A percentile compares a stretch with the other conserved stretches of the same genome.
These are phyloP conservation scores for Nannochloropsis gaditana DNA, from an alignment of 108 stramenopile genomes.

Conservation along the genomic window DNA sequence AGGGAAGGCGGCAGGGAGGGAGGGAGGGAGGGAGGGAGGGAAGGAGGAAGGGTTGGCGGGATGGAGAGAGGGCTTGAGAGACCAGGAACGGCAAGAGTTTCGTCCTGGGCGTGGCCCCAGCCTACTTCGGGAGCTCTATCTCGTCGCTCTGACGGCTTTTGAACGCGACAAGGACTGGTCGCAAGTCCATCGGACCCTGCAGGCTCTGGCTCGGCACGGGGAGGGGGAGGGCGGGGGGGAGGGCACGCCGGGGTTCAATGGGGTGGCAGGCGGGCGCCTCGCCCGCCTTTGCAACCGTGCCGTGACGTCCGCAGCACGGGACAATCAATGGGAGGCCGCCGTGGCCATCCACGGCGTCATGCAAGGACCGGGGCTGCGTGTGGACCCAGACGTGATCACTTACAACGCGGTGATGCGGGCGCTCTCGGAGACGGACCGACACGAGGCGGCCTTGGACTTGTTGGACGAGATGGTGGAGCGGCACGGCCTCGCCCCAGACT, in stretches of 20 bases:
- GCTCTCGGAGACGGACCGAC: background rate
- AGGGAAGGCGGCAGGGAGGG: background rate
- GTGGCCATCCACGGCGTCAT: background rate
- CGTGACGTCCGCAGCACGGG: background rate
- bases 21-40: background rate
- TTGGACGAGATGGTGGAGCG: conserved; percentile 9
- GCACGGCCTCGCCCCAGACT: background rate
- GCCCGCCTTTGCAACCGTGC: background rate
- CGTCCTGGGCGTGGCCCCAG: background rate
- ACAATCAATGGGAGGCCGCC: background rate
- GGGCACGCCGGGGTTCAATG: background rate
- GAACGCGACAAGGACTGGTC: background rate
- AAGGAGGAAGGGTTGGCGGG: background rate
- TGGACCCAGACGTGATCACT: background rate
- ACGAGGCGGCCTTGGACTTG: background rate
- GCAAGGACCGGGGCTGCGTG: background rate
- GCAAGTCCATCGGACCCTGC: background rate
- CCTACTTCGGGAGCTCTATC: background rate
- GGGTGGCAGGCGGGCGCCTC: background rate
- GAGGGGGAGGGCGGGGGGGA: background rate
- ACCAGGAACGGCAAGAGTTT: background rate
- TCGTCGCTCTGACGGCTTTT: background rate
- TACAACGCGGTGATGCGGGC: conserved; percentile 5
- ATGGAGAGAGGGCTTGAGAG: background rate
- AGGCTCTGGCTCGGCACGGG: background rate